Base-by-base conservation (phyloP, 2,329 filamentous ascomycete species). In the Calonectria naviculata region DNA sequence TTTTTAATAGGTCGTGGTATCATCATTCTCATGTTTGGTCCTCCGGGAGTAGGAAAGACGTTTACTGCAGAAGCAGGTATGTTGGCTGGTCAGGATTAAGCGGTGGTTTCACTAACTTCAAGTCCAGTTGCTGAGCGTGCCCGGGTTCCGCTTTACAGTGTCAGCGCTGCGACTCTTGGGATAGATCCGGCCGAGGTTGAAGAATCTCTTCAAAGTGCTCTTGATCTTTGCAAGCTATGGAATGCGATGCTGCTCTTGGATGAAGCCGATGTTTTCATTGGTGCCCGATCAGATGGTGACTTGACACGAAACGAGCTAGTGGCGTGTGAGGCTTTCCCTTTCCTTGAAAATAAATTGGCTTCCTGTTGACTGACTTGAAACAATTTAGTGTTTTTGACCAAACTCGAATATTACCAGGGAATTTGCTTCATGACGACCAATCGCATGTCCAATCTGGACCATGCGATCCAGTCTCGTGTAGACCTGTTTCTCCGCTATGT, bases 381-480 rank as follows among this genome's bases (percentile, higher is more conserved):
- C 13, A n/a, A 47, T 34, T 47, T 26, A 81, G 83, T 85, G 1
- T 85, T 85, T 64, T 77, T 86, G 3, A 78, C 82, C 0, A 78
- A 81, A 0, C 74, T 86, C 0, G 84, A 85, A 62, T 85, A 84
- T 73, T 85, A 84, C 66, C 68, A 74, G 4, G 85, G 85, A 0
- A 82, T 86, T 46, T 74, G 85, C 1, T 85, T 84, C 75, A 78
- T 87, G 15, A 87, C 85, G 0, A 87, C 85, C 6, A 87, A 87
- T 74, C 81, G 84, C 8, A 81, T 86, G 4, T 83, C 83, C 1
- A 75, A 76, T 5, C 80, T 87, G n/a, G 85, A 87, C 67, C 83
- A 85, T 52, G 85, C 84, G 1, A 85, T 85, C 71, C 77, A 77
- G 34, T 85, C 84, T 0, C 78, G 84, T 0, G 80, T 86, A n/a